A percentile compares a stretch with the other conserved stretches of the same genome.
Evolutionary conservation across 2,329 filamentous ascomycete species (phyloP).

Genomic region (Verticillium nubilum): DNA sequence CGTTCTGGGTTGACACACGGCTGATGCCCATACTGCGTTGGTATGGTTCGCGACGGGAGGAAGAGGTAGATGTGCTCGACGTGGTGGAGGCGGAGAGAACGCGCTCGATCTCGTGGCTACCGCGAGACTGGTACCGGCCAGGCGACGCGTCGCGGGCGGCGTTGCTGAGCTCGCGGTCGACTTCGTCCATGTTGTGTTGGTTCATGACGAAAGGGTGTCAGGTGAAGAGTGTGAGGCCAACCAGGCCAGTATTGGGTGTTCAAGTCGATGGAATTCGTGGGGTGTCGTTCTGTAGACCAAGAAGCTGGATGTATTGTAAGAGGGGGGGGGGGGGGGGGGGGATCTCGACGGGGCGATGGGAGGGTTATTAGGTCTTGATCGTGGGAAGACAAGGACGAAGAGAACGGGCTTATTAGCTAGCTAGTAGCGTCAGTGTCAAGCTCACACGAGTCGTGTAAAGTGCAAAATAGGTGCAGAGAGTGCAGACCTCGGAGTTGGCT

Average conservation of each 20-base stretch:
- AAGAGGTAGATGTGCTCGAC: conserved; percentile 42
- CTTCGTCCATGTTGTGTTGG: conserved; percentile 35
- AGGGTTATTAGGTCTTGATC: not conserved
- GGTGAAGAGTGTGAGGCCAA: not conserved
- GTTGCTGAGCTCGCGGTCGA: conserved; percentile 47
- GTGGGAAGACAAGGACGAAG: not conserved
- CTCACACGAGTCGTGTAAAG: not conserved
- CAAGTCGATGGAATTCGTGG: not conserved
- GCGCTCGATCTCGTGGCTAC: conserved; percentile 54
- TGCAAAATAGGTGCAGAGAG: too few relatives aligned
- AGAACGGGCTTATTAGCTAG: not conserved
- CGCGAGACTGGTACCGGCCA: conserved; percentile 28
- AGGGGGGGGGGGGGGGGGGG: not conserved
- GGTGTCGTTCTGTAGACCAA: too few relatives aligned
- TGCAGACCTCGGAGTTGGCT: not conserved
- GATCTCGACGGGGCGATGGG: not conserved
- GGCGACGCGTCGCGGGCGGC: conserved; percentile 52
- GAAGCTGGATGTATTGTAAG: not conserved
- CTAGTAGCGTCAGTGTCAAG: not conserved
- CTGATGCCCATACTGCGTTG: conserved; percentile 43
- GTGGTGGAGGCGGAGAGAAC: conserved; percentile 48
- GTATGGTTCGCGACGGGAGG: conserved; percentile 24
- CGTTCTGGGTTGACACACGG: conserved; percentile 57
- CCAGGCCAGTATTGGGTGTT: not conserved
- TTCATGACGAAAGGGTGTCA: not conserved